Base-by-base conservation (phyloP, 2,329 filamentous ascomycete species). In the Epichloe sp. region DNA sequence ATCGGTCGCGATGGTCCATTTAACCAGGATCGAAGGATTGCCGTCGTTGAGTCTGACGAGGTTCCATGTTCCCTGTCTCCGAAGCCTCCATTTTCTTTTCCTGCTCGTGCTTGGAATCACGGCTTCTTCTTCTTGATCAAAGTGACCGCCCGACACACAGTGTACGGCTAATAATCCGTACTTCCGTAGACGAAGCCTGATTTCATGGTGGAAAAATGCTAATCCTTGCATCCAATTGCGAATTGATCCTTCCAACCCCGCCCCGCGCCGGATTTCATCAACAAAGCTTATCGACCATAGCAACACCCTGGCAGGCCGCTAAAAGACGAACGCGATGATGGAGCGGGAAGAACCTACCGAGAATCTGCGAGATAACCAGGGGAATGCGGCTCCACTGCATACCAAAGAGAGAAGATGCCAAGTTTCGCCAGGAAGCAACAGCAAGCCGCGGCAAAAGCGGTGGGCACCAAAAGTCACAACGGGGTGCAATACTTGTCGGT, bases 401-500 rank as follows among this genome's bases (percentile, higher is more conserved):
- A 15, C 26, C 26, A 3, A 3, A 5, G 26, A 15, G 37, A 12
- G 12, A 35, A 41, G 15, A 42, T 42, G 37, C 15, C 47, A 48
- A 37, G 14, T 37, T 34, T 2, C 37, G 17, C 6, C 47, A 15
- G 37, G 14, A 19, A 36, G 11, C 26, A 47, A 19, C 40, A 26
- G 23, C 23, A 26, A 41, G 41, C 50, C 44, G 5, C 38, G 50
- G 17, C 44, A 52, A 21, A 52, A 48, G 23, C 50, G 50, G 11
- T 52, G 50, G 50, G 50, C 50, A 23, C 44, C 49, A 10, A 52
- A 48, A 34, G 38, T 52, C 21, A 44, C 31, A 34, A 48, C 50
- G 34, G 50, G 50, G n/a, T 52, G 50, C 50, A 52, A 44, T 26
- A 52, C 50, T 43, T 52, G 50, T 38, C 50, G 50, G 50, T 52